Conservation (phyloP, 768 basidiomycete genomes). For the Cyclocybe cylindracea region DNA sequence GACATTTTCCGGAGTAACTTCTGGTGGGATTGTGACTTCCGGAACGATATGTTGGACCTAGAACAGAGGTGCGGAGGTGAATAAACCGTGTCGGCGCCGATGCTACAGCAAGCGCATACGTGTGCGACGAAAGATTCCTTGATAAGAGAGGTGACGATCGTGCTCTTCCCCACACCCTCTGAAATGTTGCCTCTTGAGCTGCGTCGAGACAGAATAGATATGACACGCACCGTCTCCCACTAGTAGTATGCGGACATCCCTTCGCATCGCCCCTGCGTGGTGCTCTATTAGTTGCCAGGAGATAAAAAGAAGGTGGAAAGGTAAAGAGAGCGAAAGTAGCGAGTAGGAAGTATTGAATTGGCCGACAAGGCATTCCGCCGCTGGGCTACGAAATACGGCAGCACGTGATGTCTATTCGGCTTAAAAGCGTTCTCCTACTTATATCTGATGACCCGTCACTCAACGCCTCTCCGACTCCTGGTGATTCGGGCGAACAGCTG, state of each 20-base stretch:
- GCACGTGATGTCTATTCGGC: conserved; percentile 8
- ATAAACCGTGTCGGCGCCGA: not conserved
- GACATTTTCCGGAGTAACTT: conserved; percentile 96
- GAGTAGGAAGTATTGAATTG: not conserved
- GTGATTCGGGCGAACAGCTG: no score
- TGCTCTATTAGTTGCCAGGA: not conserved
- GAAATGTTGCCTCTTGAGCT: conserved; percentile 17
- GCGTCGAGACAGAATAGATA: conserved; percentile 2
- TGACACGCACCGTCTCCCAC: conserved; percentile 82
- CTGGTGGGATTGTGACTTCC: conserved; percentile 97
- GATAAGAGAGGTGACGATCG: conserved; percentile 95
- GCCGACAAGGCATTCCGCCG: not conserved
- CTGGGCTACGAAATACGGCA: not conserved
- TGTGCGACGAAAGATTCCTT: conserved; percentile 93
- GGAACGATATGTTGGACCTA: conserved; percentile 95
- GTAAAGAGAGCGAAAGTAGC: conserved; percentile 4
- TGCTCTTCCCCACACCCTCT: conserved; percentile 99
- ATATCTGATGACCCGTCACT: no score
- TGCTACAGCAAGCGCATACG: conserved; percentile 41
- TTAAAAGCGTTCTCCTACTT: no score
- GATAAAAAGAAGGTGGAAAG: not conserved
- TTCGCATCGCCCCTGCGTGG: conserved; percentile 55
- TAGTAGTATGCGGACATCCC: conserved; percentile 92
- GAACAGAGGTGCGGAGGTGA: not conserved
- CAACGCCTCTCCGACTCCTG: no score